A percentile compares a stretch with the other conserved stretches of the same genome.
Evolutionary conservation across 495 filamentous ascomycete species (phyloP).

Genomic region (Tuber magnatum): DNA sequence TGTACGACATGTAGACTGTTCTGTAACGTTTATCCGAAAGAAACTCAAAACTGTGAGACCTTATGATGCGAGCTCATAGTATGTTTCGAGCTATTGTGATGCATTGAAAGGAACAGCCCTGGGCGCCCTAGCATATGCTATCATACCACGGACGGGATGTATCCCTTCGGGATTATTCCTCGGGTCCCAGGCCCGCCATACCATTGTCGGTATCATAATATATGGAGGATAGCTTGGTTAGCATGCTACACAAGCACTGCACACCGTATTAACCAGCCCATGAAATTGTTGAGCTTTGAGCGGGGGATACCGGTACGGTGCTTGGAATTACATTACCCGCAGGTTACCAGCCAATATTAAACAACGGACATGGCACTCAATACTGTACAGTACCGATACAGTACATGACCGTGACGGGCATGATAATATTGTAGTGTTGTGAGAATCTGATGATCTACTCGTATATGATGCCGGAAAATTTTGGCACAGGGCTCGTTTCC

Average conservation of each 20-base stretch:
- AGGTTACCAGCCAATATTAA: not conserved
- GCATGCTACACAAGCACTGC: not conserved
- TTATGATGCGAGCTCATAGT: not conserved
- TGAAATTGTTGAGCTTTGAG: not conserved
- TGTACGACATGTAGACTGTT: constrained; percentile 1
- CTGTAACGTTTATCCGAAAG: not conserved
- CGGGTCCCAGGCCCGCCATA: not conserved
- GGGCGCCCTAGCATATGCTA: not conserved
- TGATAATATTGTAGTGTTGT: not conserved
- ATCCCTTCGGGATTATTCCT: not conserved
- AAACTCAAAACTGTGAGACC: not conserved
- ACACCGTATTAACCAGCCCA: not conserved
- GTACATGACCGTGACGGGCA: not conserved
- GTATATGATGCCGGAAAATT: not conserved
- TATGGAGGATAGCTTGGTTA: not conserved
- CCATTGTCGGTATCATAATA: not conserved
- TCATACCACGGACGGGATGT: not conserved
- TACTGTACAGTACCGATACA: not conserved
- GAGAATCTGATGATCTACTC: too few relatives aligned
- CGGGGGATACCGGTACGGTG: not conserved
- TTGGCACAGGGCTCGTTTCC: not conserved
- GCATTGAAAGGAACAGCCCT: not conserved
- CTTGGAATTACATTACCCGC: not conserved
- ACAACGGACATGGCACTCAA: not conserved
- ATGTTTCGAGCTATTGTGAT: not conserved